Percentiles rank a stretch among this genome's conserved stretches.
Evolutionary conservation across 2,329 filamentous ascomycete genomes (phyloP).

Genomic region (Madurella fahalii): DNA sequence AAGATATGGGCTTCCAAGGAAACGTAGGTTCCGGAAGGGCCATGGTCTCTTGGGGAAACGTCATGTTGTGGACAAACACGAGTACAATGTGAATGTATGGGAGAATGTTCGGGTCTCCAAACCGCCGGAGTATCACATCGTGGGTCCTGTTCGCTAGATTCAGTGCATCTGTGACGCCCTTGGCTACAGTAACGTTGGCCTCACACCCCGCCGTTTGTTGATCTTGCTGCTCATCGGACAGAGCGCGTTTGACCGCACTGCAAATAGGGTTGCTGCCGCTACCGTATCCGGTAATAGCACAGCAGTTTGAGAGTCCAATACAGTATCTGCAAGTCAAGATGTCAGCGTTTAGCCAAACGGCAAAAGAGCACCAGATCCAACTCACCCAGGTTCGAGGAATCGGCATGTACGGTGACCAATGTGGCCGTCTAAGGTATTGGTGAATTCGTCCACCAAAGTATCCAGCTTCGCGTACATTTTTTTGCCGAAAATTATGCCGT

Average conservation of each 20-base stretch:
- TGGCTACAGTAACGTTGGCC: too few relatives aligned
- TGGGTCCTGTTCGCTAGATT: slow-evolving; percentile 43
- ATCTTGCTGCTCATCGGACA: slow-evolving; percentile 21
- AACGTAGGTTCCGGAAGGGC: slow-evolving; percentile 38
- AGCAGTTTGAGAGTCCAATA: slow-evolving; percentile 54
- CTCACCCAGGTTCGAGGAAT: slow-evolving; percentile 47
- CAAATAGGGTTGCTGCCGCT: slow-evolving; percentile 45
- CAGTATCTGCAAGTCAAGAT: slow-evolving; percentile 39
- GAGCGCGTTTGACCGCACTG: slow-evolving; percentile 27
- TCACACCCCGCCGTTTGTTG: slow-evolving; percentile 8
- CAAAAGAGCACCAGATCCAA: background rate
- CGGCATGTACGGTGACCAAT: slow-evolving; percentile 49
- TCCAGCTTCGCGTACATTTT: slow-evolving; percentile 45
- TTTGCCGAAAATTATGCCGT: slow-evolving; percentile 60
- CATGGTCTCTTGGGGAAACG: slow-evolving; percentile 40
- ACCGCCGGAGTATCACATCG: slow-evolving; percentile 45
- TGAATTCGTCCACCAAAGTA: slow-evolving; percentile 43
- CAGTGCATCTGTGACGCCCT: slow-evolving; percentile 26
- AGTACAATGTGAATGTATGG: slow-evolving; percentile 61
- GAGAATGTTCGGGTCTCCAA: slow-evolving; percentile 55
- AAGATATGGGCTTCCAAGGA: slow-evolving; percentile 37
- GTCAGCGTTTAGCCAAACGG: background rate
- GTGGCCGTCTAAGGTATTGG: slow-evolving; percentile 53
- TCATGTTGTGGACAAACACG: slow-evolving; percentile 52
- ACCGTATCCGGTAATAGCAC: slow-evolving; percentile 52